Evolutionary conservation across 768 basidiomycete species (phyloP), one percentile per base, ranked within the genome.

Genomic region (Sutorius australiensis): DNA sequence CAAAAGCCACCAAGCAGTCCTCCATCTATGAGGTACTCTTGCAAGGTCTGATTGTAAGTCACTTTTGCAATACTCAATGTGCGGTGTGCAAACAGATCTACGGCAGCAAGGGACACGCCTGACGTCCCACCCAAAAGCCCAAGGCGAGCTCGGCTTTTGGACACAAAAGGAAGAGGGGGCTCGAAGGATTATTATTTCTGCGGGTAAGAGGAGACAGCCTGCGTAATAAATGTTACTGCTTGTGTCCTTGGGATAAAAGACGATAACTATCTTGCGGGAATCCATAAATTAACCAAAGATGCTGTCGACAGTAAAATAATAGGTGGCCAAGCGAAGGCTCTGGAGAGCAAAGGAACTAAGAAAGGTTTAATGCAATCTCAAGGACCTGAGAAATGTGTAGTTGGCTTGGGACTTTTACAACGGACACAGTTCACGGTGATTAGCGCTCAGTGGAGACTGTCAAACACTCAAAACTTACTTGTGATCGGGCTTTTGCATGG

Each of bases 131-230:
- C 83, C 88, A 2, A 92, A 92, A 66, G 79, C 87, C 1, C 94
- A 95, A 65, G 81, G 82, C 53, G 95, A 98, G 63, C 80, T 93
- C 37, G 83, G 82, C 5, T 92, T 86, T 68, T 97, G 93, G 89
- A 80, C 87, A 4, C 83, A 91, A 58, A 77, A 87, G 51, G 90
- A 93, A 62, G 93, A 94, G 64, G 86, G 90, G 60, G 83, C 89
- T 33, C 75, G 79, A 58, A 72, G 83, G 51, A 79, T 80, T 62
- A 79, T 84, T 36, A 69, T 83, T 51, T 65, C 74, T 36, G 66
- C 66, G 1, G 67, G 69, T 34, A 73, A 73, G 57, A 60, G 57
- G 44, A 69, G 61, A 46, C 63, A 61, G 31, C 19, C 41, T 45
- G 31, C 45, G 38, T 59, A 53, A 62, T 70, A 54, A 52, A 56